Evolutionary conservation across 1,139 yeast genomes (phyloP), one percentile per base, ranked within the genome.

Genomic region (Geotrichum candidum): DNA sequence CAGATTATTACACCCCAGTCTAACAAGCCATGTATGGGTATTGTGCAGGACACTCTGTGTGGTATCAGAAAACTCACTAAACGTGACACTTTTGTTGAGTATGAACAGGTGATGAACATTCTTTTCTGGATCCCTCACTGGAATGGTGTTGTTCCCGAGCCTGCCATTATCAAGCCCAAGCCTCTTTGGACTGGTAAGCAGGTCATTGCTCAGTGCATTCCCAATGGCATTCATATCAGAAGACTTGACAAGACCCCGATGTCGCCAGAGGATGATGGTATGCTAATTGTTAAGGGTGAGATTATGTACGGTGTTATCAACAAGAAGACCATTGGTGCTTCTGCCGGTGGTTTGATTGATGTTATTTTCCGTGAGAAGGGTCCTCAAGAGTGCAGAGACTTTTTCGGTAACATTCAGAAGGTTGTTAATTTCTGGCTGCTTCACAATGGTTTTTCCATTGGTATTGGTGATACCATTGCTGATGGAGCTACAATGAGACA

Each of bases 391-490:
- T 90, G 97, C 80, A 95, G 97, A 15, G 88, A 86, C 70, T 82
- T 95, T 72, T 92, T 95, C 73, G 91, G 97, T 74, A 88, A 90
- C 66, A 84, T 94, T 65, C 99, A 95, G 76, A 92, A 91, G 74
- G 96, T 94, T 64, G 97, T 91, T 56, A 95, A 95, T 76, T 95
- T 83, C 75, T 95, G 99, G 99, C 82, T 95, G 66, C 81, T 95
- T 63, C 99, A 95, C 74, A 90, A 90, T 72, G 98, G 99, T 63
- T 95, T 95, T 78, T 91, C 98, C 22, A 95, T 95, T 71, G 99
- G 99, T 83, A 94, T 95, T 77, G 99, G 99, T 81, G 99, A 95
- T 77, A 95, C 99, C 3, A 94, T 95, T 79, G 99, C 99, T 57
- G 99, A 95, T 80, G 85, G 92, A n/a, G 87, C 84, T 54, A 94